Percentiles rank a stretch among this genome's conserved stretches.
phyloP scores from a whole-genome alignment of 2,329 filamentous ascomycete genomes.

The Ophiocordyceps camponoti-rufipedis region DNA sequence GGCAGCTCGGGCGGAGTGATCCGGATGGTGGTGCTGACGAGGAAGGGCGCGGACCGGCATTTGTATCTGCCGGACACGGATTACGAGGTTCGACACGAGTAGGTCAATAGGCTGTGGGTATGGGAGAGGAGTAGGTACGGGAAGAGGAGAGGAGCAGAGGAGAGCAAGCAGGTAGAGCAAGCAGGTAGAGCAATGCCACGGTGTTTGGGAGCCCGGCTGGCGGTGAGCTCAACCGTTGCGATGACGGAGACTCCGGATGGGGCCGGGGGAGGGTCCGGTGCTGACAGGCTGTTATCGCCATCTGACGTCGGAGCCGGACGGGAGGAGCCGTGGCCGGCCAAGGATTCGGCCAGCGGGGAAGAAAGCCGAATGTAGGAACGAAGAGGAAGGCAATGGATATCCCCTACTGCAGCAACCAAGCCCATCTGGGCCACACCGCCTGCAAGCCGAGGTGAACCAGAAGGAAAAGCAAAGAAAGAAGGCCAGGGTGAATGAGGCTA shows the following conservation, averaged over 20 bases:
- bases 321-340: no score
- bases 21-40: slow-evolving; percentile 89
- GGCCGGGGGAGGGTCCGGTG: neutral
- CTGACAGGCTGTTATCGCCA: neutral
- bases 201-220: neutral
- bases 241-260: neutral
- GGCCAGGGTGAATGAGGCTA: no score
- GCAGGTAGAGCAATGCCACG: neutral
- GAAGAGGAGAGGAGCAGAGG: neutral
- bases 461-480: neutral
- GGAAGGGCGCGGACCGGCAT: slow-evolving; percentile 77
- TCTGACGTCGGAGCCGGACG: no score
- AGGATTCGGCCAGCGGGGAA: no score
- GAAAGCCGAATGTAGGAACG: no score
- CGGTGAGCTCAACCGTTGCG: neutral
- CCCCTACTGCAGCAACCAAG: no score
- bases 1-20: slow-evolving; percentile 97
- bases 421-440: neutral
- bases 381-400: no score
- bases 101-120: slow-evolving; percentile 21
- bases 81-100: slow-evolving; percentile 51
- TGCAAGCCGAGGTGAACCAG: neutral
- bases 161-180: neutral
- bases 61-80: slow-evolving; percentile 86
- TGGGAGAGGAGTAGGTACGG: neutral